These are phyloP conservation scores for Backusella sp. DNA, from an alignment of 192 early-diverging fungal species.

Conservation along the genomic window DNA sequence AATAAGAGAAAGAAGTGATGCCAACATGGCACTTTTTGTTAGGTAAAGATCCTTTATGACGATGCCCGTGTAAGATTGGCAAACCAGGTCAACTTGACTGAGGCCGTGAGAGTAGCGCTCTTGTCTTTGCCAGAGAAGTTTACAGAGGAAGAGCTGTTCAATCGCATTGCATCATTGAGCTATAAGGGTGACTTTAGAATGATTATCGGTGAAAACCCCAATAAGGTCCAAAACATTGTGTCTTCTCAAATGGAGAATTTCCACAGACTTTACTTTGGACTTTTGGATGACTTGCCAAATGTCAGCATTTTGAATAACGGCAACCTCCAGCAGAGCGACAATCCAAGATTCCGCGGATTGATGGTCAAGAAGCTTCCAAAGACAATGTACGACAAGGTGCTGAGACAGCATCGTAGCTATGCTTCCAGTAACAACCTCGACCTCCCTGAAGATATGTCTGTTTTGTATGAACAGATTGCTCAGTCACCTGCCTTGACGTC, in stretches of 20 bases:
- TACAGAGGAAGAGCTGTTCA: constrained; percentile 77
- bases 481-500: constrained; percentile 32
- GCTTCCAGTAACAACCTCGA: constrained; percentile 13
- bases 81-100: constrained; percentile 83
- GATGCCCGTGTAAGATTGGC: constrained; percentile 73
- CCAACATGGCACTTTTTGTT: neutral
- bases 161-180: constrained; percentile 80
- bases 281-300: constrained; percentile 52
- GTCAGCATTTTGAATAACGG: constrained; percentile 34
- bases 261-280: constrained; percentile 50
- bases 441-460: constrained; percentile 29
- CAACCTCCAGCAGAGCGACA: constrained; percentile 52
- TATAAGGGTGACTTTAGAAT: constrained; percentile 94
- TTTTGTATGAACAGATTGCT: constrained; percentile 44
- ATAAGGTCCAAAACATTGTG: constrained; percentile 96
- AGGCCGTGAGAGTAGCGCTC: constrained; percentile 81
- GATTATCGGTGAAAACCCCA: constrained; percentile 90
- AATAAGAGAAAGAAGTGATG: no score
- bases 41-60: constrained; percentile 76
- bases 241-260: constrained; percentile 66
- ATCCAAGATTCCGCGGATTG: constrained; percentile 57
- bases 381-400: constrained; percentile 60
- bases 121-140: constrained; percentile 83
- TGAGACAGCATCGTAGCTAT: constrained; percentile 41
- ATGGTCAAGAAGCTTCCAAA: constrained; percentile 85